These are phyloP conservation scores for Aspergillus latus DNA, from an alignment of 2,329 filamentous ascomycete genomes.

Conservation along the genomic window DNA sequence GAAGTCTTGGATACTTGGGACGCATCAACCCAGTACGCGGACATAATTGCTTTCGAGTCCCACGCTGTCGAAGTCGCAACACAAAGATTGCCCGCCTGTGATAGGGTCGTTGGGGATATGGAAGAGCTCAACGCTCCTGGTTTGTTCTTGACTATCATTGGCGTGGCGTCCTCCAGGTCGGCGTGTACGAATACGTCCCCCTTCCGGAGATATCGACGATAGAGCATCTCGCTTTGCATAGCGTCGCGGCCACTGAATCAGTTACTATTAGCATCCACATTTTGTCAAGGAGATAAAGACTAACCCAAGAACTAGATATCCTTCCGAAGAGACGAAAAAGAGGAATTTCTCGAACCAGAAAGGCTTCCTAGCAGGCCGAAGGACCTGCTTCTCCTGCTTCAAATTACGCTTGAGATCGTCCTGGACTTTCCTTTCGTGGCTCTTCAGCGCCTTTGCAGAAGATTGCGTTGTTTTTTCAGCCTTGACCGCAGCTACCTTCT, in stretches of 20 bases:
- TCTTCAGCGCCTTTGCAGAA: slow-evolving; percentile 80
- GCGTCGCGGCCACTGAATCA: slow-evolving; percentile 68
- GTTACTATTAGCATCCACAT: slow-evolving; percentile 14
- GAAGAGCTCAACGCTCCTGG: slow-evolving; percentile 74
- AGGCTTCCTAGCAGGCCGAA: slow-evolving; percentile 77
- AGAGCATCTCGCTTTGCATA: slow-evolving; percentile 89
- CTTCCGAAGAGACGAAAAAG: slow-evolving; percentile 94
- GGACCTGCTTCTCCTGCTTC: slow-evolving; percentile 85
- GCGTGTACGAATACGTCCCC: slow-evolving; percentile 92
- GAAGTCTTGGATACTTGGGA: slow-evolving; percentile 88
- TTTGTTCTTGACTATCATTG: slow-evolving; percentile 89
- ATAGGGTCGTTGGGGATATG: slow-evolving; percentile 85
- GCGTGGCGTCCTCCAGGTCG: slow-evolving; percentile 78
- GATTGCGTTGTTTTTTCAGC: slow-evolving; percentile 82
- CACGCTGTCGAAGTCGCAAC: slow-evolving; percentile 87
- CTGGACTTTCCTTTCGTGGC: slow-evolving; percentile 82
- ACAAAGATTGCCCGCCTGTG: slow-evolving; percentile 81
- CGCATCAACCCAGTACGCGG: slow-evolving; percentile 90
- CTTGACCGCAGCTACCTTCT: slow-evolving; percentile 78
- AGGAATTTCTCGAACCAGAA: slow-evolving; percentile 98
- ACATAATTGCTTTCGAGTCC: slow-evolving; percentile 95
- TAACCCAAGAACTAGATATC: slow-evolving; percentile 80
- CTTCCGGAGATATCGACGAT: slow-evolving; percentile 78
- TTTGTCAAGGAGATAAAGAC: slow-evolving; percentile 12
- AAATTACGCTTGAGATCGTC: slow-evolving; percentile 82